Conservation (phyloP, 345 rosid species). For the Camelina sativa region DNA sequence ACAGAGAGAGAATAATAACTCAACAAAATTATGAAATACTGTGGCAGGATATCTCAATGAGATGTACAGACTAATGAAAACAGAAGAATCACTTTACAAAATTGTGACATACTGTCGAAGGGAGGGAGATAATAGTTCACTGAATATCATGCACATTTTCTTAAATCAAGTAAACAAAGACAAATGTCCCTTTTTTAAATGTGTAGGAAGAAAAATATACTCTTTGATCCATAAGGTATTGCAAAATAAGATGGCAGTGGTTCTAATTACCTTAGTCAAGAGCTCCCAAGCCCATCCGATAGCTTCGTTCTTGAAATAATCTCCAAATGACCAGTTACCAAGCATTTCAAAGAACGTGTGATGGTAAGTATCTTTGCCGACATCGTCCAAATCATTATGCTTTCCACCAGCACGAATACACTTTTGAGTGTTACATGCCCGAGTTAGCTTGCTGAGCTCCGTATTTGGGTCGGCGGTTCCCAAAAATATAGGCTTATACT, state of each 20-base stretch:
- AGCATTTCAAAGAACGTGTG: slow-evolving; percentile 99
- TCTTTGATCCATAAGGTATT: background rate
- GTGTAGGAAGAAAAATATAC: background rate
- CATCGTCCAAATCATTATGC: slow-evolving; percentile 97
- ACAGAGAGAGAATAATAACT: background rate
- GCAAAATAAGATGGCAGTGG: background rate
- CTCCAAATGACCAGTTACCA: slow-evolving; percentile 99
- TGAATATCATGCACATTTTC: background rate
- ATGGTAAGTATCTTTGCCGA: slow-evolving; percentile 97
- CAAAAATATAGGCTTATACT: slow-evolving; percentile 87
- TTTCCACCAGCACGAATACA: slow-evolving; percentile 98
- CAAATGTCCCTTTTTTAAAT: background rate
- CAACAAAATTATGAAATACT: slow-evolving; percentile 1
- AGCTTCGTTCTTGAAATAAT: slow-evolving; percentile 93
- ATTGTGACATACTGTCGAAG: background rate
- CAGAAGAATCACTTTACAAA: slow-evolving; percentile 13
- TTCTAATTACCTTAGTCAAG: slow-evolving; percentile 61
- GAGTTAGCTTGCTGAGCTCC: slow-evolving; percentile 67
- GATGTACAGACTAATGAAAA: background rate
- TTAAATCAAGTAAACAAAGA: slow-evolving; percentile 11
- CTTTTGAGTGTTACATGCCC: slow-evolving; percentile 95
- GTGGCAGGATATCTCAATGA: background rate
- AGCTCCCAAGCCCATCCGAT: slow-evolving; percentile 99
- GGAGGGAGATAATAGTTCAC: slow-evolving; percentile 4
- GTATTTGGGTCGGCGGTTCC: slow-evolving; percentile 91